A percentile compares a stretch with the other conserved stretches of the same genome.
phyloP scores from a whole-genome alignment of 2,329 filamentous ascomycete genomes.

The Dryadomyces quercivorus region DNA sequence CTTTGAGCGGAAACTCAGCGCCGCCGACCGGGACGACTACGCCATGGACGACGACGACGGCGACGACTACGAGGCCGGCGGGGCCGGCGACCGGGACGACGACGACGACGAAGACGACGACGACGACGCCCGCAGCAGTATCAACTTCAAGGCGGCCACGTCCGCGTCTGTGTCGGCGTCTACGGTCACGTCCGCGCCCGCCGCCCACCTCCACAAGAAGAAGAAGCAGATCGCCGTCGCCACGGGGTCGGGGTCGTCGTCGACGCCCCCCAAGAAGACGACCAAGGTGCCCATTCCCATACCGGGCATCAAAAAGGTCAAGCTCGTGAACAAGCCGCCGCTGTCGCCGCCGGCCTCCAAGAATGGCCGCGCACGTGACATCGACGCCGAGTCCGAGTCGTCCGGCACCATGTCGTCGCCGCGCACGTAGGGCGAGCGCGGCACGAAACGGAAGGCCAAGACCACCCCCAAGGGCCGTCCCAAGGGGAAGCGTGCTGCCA shows the following conservation, averaged over 20 bases:
- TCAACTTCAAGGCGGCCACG: conserved; percentile 5
- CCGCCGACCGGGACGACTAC: conserved; percentile 7
- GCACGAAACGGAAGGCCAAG: no score
- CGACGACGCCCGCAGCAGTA: conserved; percentile 5
- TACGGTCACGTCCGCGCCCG: not conserved
- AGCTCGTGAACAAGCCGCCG: conserved; percentile 26
- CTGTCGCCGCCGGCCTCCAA: conserved; percentile 36
- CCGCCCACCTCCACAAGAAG: conserved; percentile 7
- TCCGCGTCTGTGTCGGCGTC: not conserved
- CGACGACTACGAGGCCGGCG: conserved; percentile 11
- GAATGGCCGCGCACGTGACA: conserved; percentile 34
- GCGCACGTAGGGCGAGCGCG: conserved; percentile 18
- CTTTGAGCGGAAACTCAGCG: conserved; percentile 29
- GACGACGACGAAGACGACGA: conserved; percentile 2
- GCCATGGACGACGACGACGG: conserved; percentile 7
- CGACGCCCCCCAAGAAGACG: conserved; percentile 29
- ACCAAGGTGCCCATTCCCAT: conserved; percentile 27
- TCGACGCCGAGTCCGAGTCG: conserved; percentile 37
- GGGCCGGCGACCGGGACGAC: conserved; percentile 2
- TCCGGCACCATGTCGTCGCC: conserved; percentile 45
- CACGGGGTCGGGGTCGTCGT: conserved; percentile 18
- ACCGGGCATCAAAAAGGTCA: conserved; percentile 31
- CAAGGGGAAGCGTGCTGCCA: no score
- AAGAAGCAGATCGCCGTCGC: conserved; percentile 8
- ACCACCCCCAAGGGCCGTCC: no score